Conservation (phyloP, 2,329 filamentous ascomycete species). For the Penicillium olsonii region DNA sequence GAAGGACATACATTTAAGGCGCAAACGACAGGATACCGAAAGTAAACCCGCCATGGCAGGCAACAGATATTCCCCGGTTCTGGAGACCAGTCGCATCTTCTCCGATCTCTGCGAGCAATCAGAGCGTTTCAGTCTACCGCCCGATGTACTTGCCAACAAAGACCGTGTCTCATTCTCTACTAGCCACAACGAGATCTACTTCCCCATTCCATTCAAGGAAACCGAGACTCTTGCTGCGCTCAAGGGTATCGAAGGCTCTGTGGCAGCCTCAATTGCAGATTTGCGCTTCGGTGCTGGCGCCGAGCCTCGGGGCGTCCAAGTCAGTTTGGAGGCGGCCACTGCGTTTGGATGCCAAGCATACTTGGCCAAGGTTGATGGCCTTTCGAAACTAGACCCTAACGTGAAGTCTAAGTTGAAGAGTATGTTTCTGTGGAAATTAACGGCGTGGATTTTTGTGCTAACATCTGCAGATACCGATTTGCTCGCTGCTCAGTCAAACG, state of each 20-base stretch:
- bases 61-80: slow-evolving; percentile 34
- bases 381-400: slow-evolving; percentile 40
- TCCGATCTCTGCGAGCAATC: slow-evolving; percentile 37
- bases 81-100: slow-evolving; percentile 42
- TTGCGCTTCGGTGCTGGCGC: slow-evolving; percentile 49
- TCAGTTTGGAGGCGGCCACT: slow-evolving; percentile 42
- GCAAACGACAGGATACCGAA: neutral
- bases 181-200: slow-evolving; percentile 41
- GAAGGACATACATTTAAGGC: no score
- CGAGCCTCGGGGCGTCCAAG: slow-evolving; percentile 39
- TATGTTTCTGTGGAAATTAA: slow-evolving; percentile 12
- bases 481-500: slow-evolving; percentile 67
- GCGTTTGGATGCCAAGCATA: slow-evolving; percentile 46
- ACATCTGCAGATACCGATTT: slow-evolving; percentile 66
- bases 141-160: slow-evolving; percentile 32
- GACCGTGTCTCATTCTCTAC: slow-evolving; percentile 40
- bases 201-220: slow-evolving; percentile 53
- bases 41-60: slow-evolving; percentile 16
- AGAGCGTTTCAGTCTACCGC: slow-evolving; percentile 34
- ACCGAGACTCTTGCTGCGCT: slow-evolving; percentile 57
- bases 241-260: slow-evolving; percentile 61
- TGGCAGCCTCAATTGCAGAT: slow-evolving; percentile 62
- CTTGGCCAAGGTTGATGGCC: slow-evolving; percentile 43
- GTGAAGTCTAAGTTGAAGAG: slow-evolving; percentile 43
- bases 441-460: neutral